Conservation (phyloP, 805 yeast species). For the Candida odintsovae region DNA sequence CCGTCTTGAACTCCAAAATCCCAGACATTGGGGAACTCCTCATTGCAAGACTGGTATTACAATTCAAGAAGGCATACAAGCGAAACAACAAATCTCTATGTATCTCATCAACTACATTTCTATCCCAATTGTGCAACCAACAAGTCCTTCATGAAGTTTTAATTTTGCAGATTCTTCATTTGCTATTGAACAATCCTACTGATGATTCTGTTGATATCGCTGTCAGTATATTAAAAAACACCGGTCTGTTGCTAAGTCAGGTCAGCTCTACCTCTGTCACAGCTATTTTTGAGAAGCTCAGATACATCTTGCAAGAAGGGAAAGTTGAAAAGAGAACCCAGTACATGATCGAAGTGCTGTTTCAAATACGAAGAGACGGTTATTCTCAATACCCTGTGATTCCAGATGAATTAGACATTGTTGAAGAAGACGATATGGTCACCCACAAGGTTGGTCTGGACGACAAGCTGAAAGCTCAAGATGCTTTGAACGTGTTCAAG, state of each 20-base stretch:
- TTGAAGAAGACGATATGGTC: slow-evolving; percentile 56
- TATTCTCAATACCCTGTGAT: slow-evolving; percentile 36
- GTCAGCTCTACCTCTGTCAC: slow-evolving; percentile 40
- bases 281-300: slow-evolving; percentile 51
- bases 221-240: slow-evolving; percentile 39
- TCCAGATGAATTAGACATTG: slow-evolving; percentile 47
- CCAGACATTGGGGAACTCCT: slow-evolving; percentile 65
- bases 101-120: slow-evolving; percentile 38
- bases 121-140: slow-evolving; percentile 60
- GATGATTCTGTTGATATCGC: slow-evolving; percentile 54
- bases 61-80: slow-evolving; percentile 50
- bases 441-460: slow-evolving; percentile 53
- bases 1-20: slow-evolving; percentile 57
- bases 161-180: slow-evolving; percentile 44
- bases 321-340: slow-evolving; percentile 37
- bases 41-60: slow-evolving; percentile 45
- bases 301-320: slow-evolving; percentile 56
- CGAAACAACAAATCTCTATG: slow-evolving; percentile 40
- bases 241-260: slow-evolving; percentile 47
- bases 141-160: slow-evolving; percentile 52
- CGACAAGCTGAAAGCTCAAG: slow-evolving; percentile 42
- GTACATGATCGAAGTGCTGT: slow-evolving; percentile 42
- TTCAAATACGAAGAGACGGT: slow-evolving; percentile 42
- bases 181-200: slow-evolving; percentile 42
- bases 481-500: slow-evolving; percentile 43